Evolutionary conservation across 176 grass and related monocot genomes (phyloP), one percentile per base, ranked within the genome.

Genomic region (Eragrostis curvula): DNA sequence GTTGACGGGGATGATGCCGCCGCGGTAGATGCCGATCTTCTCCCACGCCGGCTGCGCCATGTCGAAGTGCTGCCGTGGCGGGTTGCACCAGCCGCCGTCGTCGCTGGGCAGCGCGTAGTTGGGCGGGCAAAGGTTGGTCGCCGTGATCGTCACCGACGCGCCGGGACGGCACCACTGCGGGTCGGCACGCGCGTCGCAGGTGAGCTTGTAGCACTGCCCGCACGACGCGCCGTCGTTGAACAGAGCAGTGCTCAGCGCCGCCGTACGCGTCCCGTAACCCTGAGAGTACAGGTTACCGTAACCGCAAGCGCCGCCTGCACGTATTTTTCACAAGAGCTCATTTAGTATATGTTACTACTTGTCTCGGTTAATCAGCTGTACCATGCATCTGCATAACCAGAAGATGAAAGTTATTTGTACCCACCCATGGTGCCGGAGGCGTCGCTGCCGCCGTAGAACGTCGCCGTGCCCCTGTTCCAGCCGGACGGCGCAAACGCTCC

Each of bases 61-160:
- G 79, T 97, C 95, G 10, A 97, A 71, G 68, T 97, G 95, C 24
- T 43, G 55, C 1, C 87, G 95, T 8, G 95, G 95, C 0, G 95
- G 92, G 88, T 97, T 97, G 92, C 95, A 97, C 95, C 95, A 97
- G 7, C 95, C 95, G 48, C 92, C 95, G 46, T 55, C 1, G 62
- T 94, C 8, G 66, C 30, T 97, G 3, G 89, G 64, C 48, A 27
- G 11, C 75, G 57, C 59, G 50, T 75, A 85, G 70, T 89, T 89
- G 2, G 87, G 82, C 28, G 87, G 87, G 87, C 87, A 85, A n/a
- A 80, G 77, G 77, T 89, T 85, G 45, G 87, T 89, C 3, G 78
- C 87, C 1, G 87, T 89, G 13, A 88, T 8, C 10, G 83, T 86
- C 18, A 88, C 15, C 2, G 77, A 86, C 0, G 46, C 24, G 15